A percentile compares a stretch with the other conserved stretches of the same genome.
These are phyloP conservation scores for Zygoascus bituminiphila DNA, from an alignment of 805 yeast species.

Conservation along the genomic window DNA sequence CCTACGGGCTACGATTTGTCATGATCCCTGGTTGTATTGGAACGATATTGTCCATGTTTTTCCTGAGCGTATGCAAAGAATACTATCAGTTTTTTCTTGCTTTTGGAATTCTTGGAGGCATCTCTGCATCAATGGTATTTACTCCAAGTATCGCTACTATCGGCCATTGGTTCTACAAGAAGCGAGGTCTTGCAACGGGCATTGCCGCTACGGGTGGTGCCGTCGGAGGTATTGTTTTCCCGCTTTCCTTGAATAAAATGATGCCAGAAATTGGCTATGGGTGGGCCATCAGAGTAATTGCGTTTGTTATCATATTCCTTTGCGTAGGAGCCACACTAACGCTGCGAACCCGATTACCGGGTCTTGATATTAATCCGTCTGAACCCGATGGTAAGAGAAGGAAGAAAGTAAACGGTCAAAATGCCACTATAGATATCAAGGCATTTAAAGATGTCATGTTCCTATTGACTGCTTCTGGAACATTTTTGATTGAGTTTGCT, in stretches of 20 bases:
- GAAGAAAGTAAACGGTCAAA: slow-evolving; percentile 12
- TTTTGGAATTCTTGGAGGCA: slow-evolving; percentile 46
- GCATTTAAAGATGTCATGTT: slow-evolving; percentile 25
- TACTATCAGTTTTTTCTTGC: slow-evolving; percentile 54
- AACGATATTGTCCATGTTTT: slow-evolving; percentile 42
- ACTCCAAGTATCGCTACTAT: slow-evolving; percentile 48
- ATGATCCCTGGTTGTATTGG: slow-evolving; percentile 39
- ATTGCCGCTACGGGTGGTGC: slow-evolving; percentile 60
- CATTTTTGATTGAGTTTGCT: slow-evolving; percentile 40
- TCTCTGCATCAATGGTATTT: slow-evolving; percentile 34
- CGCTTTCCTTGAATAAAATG: slow-evolving; percentile 41
- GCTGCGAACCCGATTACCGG: slow-evolving; percentile 31
- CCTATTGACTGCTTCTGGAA: slow-evolving; percentile 23
- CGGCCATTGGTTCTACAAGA: slow-evolving; percentile 53
- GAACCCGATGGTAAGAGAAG: slow-evolving; percentile 2
- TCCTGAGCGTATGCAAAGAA: slow-evolving; percentile 40
- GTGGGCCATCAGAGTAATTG: slow-evolving; percentile 51
- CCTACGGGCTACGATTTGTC: slow-evolving; percentile 44
- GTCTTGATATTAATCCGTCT: not conserved
- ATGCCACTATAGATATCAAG: slow-evolving; percentile 23
- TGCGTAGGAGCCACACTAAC: slow-evolving; percentile 29
- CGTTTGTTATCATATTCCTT: slow-evolving; percentile 25
- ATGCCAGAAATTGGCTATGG: slow-evolving; percentile 44
- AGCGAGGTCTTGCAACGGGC: slow-evolving; percentile 54
- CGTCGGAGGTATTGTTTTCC: slow-evolving; percentile 56